Conservation (phyloP, 1,139 yeast species). For the Geotrichum histeridarum region DNA sequence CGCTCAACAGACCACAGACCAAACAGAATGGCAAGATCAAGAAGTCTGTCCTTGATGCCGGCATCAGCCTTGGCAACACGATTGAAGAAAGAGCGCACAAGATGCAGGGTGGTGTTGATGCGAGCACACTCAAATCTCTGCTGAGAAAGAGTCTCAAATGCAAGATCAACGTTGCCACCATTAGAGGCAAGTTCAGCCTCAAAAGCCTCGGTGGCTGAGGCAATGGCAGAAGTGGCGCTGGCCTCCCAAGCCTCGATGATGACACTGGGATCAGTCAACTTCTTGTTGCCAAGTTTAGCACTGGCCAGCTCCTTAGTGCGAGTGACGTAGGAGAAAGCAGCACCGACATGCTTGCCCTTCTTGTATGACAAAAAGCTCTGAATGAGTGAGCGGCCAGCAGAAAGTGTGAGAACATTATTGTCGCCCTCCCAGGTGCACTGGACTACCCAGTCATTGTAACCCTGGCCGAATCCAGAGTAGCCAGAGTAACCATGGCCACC, state of each 20-base stretch:
- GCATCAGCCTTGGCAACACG: constrained; percentile 29
- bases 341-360: constrained; percentile 29
- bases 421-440: constrained; percentile 97
- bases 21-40: constrained; percentile 53
- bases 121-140: constrained; percentile 38
- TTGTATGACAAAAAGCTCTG: constrained; percentile 29
- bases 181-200: constrained; percentile 22
- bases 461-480: constrained; percentile 80
- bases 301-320: constrained; percentile 23
- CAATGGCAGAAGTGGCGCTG: constrained; percentile 34
- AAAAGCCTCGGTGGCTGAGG: constrained; percentile 29
- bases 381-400: constrained; percentile 52
- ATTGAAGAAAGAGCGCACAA: constrained; percentile 32
- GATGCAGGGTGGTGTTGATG: constrained; percentile 34
- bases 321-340: constrained; percentile 24
- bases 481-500: constrained; percentile 92
- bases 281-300: constrained; percentile 26
- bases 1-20: constrained; percentile 69
- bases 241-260: constrained; percentile 38
- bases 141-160: constrained; percentile 38
- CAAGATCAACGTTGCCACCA: constrained; percentile 29
- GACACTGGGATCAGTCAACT: constrained; percentile 25
- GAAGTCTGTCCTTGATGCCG: constrained; percentile 39
- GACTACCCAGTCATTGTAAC: constrained; percentile 82
- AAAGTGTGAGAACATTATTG: constrained; percentile 75